Evolutionary conservation across 2,329 filamentous ascomycete species (phyloP).

Genomic region (Pezicula neosporulosa): DNA sequence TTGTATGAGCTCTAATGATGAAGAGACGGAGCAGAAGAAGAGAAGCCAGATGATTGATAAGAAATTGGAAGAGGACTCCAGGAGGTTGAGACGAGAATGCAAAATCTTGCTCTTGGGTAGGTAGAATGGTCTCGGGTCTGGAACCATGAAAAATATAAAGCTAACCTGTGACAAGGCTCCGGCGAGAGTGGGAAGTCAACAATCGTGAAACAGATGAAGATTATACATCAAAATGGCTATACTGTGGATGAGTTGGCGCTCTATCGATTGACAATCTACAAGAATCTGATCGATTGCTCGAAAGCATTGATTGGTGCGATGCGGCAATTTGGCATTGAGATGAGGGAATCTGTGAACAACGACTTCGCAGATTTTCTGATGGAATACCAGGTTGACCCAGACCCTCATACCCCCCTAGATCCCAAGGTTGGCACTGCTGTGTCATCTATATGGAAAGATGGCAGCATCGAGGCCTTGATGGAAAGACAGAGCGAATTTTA

Average conservation of each 20-base stretch:
- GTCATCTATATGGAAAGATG: conserved; percentile 85
- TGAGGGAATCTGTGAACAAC: conserved; percentile 66
- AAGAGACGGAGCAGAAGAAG: conserved; percentile 91
- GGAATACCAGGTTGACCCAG: conserved; percentile 86
- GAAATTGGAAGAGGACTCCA: conserved; percentile 90
- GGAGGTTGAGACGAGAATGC: conserved; percentile 92
- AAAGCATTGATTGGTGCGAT: conserved; percentile 91
- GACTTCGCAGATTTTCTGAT: conserved; percentile 76
- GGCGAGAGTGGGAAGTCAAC: conserved; percentile 99
- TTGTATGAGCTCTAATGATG: conserved; percentile 82
- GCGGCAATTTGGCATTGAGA: conserved; percentile 85
- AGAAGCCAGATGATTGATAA: conserved; percentile 94
- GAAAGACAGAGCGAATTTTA: conserved; percentile 98
- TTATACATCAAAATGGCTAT: conserved; percentile 98
- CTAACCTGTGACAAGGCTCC: conserved; percentile 59
- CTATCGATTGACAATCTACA: conserved; percentile 95
- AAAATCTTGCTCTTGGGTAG: conserved; percentile 94
- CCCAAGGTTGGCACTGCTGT: conserved; percentile 78
- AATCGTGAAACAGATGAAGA: conserved; percentile 99
- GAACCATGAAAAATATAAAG: not conserved
- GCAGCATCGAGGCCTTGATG: conserved; percentile 76
- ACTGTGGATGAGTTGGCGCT: conserved; percentile 89
- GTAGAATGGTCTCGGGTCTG: conserved; percentile 23
- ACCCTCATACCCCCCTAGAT: conserved; percentile 83
- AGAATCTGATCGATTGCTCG: conserved; percentile 95